Conservation (phyloP, 2,329 filamentous ascomycete species). For the Trichoderma atrobrunneum region DNA sequence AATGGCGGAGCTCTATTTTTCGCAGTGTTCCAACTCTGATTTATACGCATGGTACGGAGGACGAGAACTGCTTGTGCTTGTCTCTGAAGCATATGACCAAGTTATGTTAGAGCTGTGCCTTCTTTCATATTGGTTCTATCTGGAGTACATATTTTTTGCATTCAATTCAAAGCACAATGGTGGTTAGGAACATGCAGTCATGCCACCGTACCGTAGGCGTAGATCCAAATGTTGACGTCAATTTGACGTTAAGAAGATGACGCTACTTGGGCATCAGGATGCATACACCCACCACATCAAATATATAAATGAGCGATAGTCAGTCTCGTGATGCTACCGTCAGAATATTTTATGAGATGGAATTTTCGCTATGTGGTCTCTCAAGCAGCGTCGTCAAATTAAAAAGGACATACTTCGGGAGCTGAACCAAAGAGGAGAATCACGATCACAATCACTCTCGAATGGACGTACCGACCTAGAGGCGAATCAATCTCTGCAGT, state of each 20-base stretch:
- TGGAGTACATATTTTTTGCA: neutral
- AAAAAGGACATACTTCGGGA: neutral
- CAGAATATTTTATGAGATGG: neutral
- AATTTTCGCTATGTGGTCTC: neutral
- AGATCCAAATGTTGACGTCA: neutral
- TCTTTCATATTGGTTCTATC: neutral
- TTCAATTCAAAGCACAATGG: neutral
- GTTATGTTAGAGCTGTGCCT: neutral
- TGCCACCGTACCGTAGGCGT: neutral
- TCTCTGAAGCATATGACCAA: neutral
- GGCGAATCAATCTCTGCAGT: neutral
- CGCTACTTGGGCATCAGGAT: neutral
- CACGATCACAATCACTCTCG: neutral
- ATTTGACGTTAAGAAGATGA: neutral
- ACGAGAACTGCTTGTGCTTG: no score
- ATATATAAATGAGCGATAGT: neutral
- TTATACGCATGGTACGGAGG: no score
- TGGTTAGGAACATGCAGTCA: neutral
- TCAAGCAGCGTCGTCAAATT: neutral
- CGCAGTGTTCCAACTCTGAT: no score
- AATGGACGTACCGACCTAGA: neutral
- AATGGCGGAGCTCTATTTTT: no score
- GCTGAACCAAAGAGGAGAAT: neutral
- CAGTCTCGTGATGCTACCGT: neutral
- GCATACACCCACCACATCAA: neutral